Evolutionary conservation across 2,329 filamentous ascomycete species (phyloP).

Genomic region (Penicillium sp.): DNA sequence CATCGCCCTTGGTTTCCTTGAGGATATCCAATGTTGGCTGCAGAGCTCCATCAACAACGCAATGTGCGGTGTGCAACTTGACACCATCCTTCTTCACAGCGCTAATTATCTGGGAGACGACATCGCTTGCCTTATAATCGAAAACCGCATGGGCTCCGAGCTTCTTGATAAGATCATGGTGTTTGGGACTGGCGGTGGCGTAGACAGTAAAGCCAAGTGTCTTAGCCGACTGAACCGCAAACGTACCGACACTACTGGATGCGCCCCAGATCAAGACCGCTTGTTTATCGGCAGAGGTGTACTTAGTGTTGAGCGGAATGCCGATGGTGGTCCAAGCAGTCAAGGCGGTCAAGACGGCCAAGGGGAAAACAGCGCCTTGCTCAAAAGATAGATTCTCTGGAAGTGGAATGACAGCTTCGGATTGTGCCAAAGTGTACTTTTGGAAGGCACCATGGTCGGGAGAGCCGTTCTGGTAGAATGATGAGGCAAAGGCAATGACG

Average conservation of each 20-base stretch:
- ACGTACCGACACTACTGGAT: conserved; percentile 37
- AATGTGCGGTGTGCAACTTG: conserved; percentile 6
- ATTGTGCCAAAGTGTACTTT: conserved; percentile 27
- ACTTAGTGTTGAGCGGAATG: conserved; percentile 16
- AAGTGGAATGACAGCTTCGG: conserved; percentile 30
- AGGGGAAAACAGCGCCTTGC: conserved; percentile 27
- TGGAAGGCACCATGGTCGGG: conserved; percentile 32
- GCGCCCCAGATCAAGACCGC: conserved; percentile 45
- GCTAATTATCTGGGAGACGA: conserved; percentile 32
- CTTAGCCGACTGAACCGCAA: conserved; percentile 37
- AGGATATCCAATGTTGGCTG: conserved; percentile 21
- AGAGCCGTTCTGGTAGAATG: conserved; percentile 14
- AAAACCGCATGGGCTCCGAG: conserved; percentile 36
- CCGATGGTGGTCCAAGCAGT: conserved; percentile 28
- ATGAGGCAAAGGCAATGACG: conserved; percentile 29
- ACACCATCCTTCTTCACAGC: conserved; percentile 23
- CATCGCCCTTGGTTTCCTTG: conserved; percentile 18
- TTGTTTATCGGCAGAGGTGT: conserved; percentile 18
- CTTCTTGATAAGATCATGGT: conserved; percentile 35
- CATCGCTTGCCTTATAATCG: conserved; percentile 19
- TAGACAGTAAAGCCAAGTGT: conserved; percentile 43
- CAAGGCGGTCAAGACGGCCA: conserved; percentile 25
- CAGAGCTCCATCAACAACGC: conserved; percentile 8
- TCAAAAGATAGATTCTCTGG: conserved; percentile 30
- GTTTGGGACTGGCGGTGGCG: conserved; percentile 40